Conservation (phyloP, 1,284 basidiomycete genomes). For the Microbotryum saponariae region DNA sequence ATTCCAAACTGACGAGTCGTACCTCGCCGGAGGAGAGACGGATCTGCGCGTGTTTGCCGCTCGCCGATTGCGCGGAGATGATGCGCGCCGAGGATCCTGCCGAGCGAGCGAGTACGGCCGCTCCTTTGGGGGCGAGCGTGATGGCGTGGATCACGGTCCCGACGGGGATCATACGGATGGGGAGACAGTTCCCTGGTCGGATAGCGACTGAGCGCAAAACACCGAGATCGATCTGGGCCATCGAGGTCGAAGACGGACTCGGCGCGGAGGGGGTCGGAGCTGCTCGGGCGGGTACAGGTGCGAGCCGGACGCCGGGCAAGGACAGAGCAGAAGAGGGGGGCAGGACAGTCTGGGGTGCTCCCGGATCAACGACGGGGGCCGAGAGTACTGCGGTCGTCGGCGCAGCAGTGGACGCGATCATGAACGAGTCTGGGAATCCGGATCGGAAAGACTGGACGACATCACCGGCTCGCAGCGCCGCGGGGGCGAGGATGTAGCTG, state of each 20-base stretch:
- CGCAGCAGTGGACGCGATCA: constrained; percentile 10
- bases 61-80: constrained; percentile 53
- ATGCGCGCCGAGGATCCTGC: constrained; percentile 83
- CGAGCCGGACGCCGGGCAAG: not conserved
- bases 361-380: constrained; percentile 13
- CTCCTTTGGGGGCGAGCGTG: constrained; percentile 65
- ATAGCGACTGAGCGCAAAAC: constrained; percentile 76
- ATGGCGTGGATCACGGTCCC: constrained; percentile 87
- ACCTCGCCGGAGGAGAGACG: constrained; percentile 89
- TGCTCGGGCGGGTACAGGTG: constrained; percentile 3
- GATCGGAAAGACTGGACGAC: constrained; percentile 77
- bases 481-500: constrained; percentile 86
- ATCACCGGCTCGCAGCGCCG: constrained; percentile 80
- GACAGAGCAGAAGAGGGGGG: constrained; percentile 5
- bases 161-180: constrained; percentile 80
- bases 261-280: constrained; percentile 32
- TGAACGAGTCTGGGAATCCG: constrained; percentile 62
- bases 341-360: constrained; percentile 12
- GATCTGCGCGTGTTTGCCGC: constrained; percentile 66
- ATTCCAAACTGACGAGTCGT: constrained; percentile 71
- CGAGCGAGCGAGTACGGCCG: constrained; percentile 74
- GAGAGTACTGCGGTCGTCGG: constrained; percentile 7
- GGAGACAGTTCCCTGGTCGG: constrained; percentile 88
- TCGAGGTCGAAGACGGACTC: constrained; percentile 23
- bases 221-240: constrained; percentile 61